A percentile compares a stretch with the other conserved stretches of the same genome.
Evolutionary conservation across 257 asterid genomes (phyloP).

Genomic region (Gentiana straminea): DNA sequence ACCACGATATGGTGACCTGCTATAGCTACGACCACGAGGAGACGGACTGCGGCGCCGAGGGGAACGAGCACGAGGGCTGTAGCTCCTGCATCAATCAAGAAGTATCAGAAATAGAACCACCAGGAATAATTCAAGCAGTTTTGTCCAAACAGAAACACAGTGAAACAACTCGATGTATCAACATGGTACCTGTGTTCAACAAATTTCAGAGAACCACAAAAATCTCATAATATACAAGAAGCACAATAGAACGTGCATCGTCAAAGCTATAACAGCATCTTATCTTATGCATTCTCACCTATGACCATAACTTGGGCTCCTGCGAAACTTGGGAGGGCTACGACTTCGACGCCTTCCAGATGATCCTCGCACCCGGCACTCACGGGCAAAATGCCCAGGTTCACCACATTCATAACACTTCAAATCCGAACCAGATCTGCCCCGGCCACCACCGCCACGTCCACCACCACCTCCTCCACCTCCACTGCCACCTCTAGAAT

Average conservation of each 20-base stretch:
- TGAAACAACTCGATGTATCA: no score
- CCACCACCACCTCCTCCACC: slow-evolving; percentile 53
- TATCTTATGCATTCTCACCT: slow-evolving; percentile 31
- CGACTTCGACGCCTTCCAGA: slow-evolving; percentile 89
- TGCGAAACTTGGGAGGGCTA: slow-evolving; percentile 70
- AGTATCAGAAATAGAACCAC: not conserved
- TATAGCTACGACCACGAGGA: slow-evolving; percentile 74
- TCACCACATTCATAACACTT: slow-evolving; percentile 97
- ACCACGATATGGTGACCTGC: slow-evolving; percentile 76
- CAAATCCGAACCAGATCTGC: slow-evolving; percentile 69
- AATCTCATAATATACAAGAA: no score
- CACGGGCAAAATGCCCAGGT: slow-evolving; percentile 97
- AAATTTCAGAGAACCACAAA: no score
- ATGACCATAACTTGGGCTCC: slow-evolving; percentile 92
- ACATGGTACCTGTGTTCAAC: no score
- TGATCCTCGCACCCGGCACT: slow-evolving; percentile 64
- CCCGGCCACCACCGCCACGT: slow-evolving; percentile 64
- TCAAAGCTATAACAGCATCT: no score
- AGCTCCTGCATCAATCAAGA: slow-evolving; percentile 45
- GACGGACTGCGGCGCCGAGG: slow-evolving; percentile 73
- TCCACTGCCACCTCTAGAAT: slow-evolving; percentile 75
- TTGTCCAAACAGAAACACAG: no score
- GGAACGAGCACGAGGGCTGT: slow-evolving; percentile 72
- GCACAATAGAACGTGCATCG: no score
- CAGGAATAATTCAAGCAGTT: not conserved